Base-by-base conservation (phyloP, 2,329 filamentous ascomycete species). In the Remersonia thermophila region DNA sequence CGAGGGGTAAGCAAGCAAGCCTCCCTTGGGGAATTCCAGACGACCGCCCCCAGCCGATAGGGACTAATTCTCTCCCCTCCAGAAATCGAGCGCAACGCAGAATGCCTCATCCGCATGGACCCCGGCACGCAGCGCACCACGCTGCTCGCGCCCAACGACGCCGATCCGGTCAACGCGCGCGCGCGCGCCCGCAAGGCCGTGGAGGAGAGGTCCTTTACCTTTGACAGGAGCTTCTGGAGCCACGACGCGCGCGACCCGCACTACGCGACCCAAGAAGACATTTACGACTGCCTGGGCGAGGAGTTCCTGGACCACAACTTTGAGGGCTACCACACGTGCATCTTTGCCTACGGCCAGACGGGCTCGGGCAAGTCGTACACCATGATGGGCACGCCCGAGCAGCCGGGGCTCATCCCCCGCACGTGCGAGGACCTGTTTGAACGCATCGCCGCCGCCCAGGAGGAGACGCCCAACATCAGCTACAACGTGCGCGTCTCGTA, bases 291-390 rank as follows among this genome's bases (percentile, higher is more conserved):
- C 40, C 71, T 98, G 16, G 91, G 91, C 37, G 86, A 95, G 57
- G 91, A 96, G 54, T 96, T 98, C 49, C 71, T 98, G 44, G 91
- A 98, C 59, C 91, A 98, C 69, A 98, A 98, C 63, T 98, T 98
- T 52, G 87, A 95, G 55, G 91, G 91, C 45, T 98, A 98, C 63
- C 89, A 98, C 61, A 98, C 91, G 0, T 98, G 91, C 59, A 98
- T 98, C 49, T 96, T 98, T 55, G 91, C 91, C 42, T 96, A 98
- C 53, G 91, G 91, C 9, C 91, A 98, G 65, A 98, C 91, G 0
- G 91, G 91, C 16, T 93, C 87, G 1, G 91, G 91, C 35, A 98
- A 98, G 66, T 93, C 84, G 56, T 98, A 96, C 62, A 95, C 91
- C 29, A 98, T 82, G 77, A 98, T 98, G 91, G 91, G 91, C 30